Evolutionary conservation across 768 basidiomycete genomes (phyloP).

Genomic region (Amanita muscaria): DNA sequence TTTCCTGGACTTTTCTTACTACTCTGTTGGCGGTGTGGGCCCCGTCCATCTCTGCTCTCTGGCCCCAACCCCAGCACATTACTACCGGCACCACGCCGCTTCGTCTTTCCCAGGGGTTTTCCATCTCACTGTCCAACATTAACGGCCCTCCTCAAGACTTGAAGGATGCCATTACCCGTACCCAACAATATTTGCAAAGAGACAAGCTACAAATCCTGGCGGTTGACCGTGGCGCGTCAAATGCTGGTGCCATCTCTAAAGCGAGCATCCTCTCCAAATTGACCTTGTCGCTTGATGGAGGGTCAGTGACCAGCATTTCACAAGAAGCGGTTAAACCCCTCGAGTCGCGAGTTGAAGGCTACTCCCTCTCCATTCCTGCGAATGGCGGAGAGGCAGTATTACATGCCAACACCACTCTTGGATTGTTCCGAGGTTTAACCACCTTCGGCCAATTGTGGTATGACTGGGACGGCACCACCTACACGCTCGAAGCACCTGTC

Average conservation of each 20-base stretch:
- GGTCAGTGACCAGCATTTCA: slow-evolving; percentile 37
- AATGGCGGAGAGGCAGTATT: slow-evolving; percentile 49
- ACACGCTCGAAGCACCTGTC: slow-evolving; percentile 49
- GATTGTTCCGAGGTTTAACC: slow-evolving; percentile 63
- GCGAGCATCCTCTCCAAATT: slow-evolving; percentile 38
- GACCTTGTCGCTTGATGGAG: slow-evolving; percentile 32
- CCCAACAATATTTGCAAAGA: slow-evolving; percentile 30
- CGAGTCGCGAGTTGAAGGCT: slow-evolving; percentile 51
- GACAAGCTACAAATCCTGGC: slow-evolving; percentile 57
- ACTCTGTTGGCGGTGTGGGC: neutral
- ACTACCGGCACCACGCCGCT: slow-evolving; percentile 31
- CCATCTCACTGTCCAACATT: slow-evolving; percentile 35
- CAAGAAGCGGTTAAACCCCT: slow-evolving; percentile 43
- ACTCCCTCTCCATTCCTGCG: slow-evolving; percentile 46
- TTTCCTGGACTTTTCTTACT: neutral
- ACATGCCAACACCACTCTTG: slow-evolving; percentile 55
- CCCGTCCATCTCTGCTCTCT: slow-evolving; percentile 19
- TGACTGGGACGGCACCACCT: slow-evolving; percentile 38
- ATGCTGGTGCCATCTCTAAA: slow-evolving; percentile 27
- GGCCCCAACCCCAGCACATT: slow-evolving; percentile 36
- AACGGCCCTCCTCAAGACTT: slow-evolving; percentile 45
- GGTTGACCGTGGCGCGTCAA: slow-evolving; percentile 49
- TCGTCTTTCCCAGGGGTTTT: slow-evolving; percentile 26
- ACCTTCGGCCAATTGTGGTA: slow-evolving; percentile 73
- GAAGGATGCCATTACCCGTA: slow-evolving; percentile 41